Evolutionary conservation across 768 basidiomycete species (phyloP), one percentile per base, ranked within the genome.

Genomic region (Cystofilobasidium bisporidii): DNA sequence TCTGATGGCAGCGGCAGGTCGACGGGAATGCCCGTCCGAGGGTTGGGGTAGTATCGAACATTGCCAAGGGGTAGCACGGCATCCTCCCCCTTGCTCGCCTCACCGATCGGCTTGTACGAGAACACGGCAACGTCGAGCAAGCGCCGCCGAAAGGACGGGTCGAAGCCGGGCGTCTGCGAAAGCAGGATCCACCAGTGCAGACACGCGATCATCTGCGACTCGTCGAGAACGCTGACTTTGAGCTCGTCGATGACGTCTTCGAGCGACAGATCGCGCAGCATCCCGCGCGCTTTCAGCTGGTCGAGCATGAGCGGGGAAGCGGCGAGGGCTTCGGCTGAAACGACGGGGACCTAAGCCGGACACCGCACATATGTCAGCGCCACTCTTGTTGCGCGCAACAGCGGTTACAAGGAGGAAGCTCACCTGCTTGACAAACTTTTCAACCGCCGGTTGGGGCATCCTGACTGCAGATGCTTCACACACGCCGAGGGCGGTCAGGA

Each of bases 221-320:
- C 83, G 5, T 76, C 74, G 30, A 99, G 80, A 5, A 91, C 86
- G 20, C 88, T 80, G 8, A 81, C 76, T 17, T 83, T 82, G 20
- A 99, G 80, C 74, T 94, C 89, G 45, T 81, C 78, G 48, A 97
- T 78, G 20, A 98, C 87, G 75, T 98, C 96, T 32, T 82, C 79
- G 72, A 94, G 89, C 0, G 84, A 83, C 65, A 94, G 87, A 18
- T 84, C 79, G 61, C 84, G 84, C 24, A 97, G 80, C 77, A 91
- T 78, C 3, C 82, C 83, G 48, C 84, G 80, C 43, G 78, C 78
- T 63, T 85, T 83, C 14, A 96, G 77, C 5, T 82, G 75, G 36
- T 81, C 79, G 28, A 93, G 78, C 77, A 89, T 86, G 4, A 74
- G 72, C n/a, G 80, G 75, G 2, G 87, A 86, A 17, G 82, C 82